Base-by-base conservation (phyloP, 192 early-diverging fungal species). In the Coemansia sp. region DNA sequence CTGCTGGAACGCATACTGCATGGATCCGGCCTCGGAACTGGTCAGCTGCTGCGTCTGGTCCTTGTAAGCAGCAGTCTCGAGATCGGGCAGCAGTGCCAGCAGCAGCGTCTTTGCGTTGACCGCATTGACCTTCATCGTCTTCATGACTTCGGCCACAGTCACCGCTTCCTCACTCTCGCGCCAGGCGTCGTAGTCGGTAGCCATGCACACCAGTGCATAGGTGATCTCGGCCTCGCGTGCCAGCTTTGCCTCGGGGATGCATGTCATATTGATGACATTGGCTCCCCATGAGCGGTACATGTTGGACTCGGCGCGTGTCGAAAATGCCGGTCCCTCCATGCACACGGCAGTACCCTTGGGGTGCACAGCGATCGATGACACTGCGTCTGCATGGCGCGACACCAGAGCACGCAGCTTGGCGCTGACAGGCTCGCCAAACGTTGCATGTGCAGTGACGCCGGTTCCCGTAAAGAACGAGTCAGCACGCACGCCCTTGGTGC, bases 301-400 rank as follows among this genome's bases (percentile, higher is more conserved):
- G 66, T 95, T 81, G 5, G 94, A 96, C 77, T 99, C 97, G 28
- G 95, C 95, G 48, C 94, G 84, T 19, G 97, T 99, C 18, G 91
- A 94, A 83, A 99, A 99, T 9, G 89, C 88, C 44, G 97, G 95
- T 18, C 97, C 97, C 75, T 98, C 95, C 93, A 98, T 98, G 82
- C 92, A 95, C 28, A 99, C 82, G 14, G 88, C 82, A 2, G 94
- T 97, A 70, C 94, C 94, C 57, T 84, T 69, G 14, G 61, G 54
- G 77, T 97, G 95, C 43, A 96, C 72, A 9, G 59, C 28, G 14
- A 72, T 65, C 4, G 50, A 46, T 6, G 70, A 57, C 13, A 86
- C 83, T 11, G 78, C 71, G n/a, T 57, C 79, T 50, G 65, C 63
- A 39, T 89, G 83, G 23, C 64, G 56, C 51, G 81, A 82, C 35